Evolutionary conservation across 2,329 filamentous ascomycete species (phyloP).

Genomic region (Acrodontium crateriforme): DNA sequence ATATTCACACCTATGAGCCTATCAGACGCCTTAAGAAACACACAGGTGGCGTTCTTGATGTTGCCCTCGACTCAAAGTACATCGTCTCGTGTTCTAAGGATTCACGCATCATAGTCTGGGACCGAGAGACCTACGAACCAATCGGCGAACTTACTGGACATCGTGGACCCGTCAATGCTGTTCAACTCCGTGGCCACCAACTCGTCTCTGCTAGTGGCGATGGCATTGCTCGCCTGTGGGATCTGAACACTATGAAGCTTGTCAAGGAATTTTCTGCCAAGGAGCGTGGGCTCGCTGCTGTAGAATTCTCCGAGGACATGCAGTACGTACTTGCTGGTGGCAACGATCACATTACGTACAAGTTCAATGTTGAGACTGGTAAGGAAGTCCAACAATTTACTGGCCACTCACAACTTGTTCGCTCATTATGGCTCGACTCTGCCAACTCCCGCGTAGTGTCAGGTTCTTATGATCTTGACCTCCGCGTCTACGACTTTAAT

Average conservation of each 20-base stretch:
- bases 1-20: constrained; percentile 67
- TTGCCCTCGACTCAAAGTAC: constrained; percentile 81
- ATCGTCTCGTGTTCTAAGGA: constrained; percentile 98
- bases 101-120: constrained; percentile 85
- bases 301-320: constrained; percentile 93
- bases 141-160: constrained; percentile 74
- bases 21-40: constrained; percentile 67
- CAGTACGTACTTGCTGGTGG: constrained; percentile 84
- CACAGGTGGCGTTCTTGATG: constrained; percentile 77
- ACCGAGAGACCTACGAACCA: constrained; percentile 61
- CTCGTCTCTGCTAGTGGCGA: constrained; percentile 91
- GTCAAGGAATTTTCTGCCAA: constrained; percentile 84
- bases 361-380: constrained; percentile 88
- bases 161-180: constrained; percentile 84
- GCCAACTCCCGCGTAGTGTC: constrained; percentile 76
- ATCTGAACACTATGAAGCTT: constrained; percentile 73
- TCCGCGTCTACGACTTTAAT: constrained; percentile 85
- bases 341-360: constrained; percentile 88
- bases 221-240: constrained; percentile 89
- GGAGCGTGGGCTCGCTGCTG: constrained; percentile 86
- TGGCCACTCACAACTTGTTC: constrained; percentile 75
- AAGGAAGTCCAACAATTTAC: constrained; percentile 66
- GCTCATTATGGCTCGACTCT: constrained; percentile 81
- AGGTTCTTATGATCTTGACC: constrained; percentile 87
- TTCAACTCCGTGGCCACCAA: constrained; percentile 84